A percentile compares a stretch with the other conserved stretches of the same genome.
phyloP scores from a whole-genome alignment of 2,329 filamentous ascomycete genomes.

The Stagonosporopsis chrysanthemi region DNA sequence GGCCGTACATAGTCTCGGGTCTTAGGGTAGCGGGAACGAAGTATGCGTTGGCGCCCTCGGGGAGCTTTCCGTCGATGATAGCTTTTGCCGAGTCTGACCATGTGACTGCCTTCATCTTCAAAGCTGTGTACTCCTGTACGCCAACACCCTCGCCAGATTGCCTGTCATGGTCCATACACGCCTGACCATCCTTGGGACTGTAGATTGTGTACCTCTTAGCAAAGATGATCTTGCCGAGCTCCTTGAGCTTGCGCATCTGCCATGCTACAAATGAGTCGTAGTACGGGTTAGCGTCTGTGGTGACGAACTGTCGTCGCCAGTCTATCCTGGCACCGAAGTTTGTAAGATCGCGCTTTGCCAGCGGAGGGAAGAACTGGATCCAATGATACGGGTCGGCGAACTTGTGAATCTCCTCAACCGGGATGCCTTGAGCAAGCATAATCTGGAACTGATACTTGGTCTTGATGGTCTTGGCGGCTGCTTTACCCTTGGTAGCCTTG shows the following conservation, averaged over 20 bases:
- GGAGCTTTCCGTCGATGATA: slow-evolving; percentile 77
- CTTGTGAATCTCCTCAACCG: slow-evolving; percentile 85
- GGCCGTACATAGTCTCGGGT: slow-evolving; percentile 98
- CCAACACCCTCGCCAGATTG: slow-evolving; percentile 81
- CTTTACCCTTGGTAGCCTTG: slow-evolving; percentile 78
- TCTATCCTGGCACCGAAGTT: slow-evolving; percentile 88
- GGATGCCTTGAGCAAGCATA: slow-evolving; percentile 89
- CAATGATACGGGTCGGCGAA: slow-evolving; percentile 93
- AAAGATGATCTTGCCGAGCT: slow-evolving; percentile 91
- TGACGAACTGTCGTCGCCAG: slow-evolving; percentile 92
- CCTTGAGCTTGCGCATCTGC: slow-evolving; percentile 94
- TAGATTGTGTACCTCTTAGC: slow-evolving; percentile 91
- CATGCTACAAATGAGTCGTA: slow-evolving; percentile 95
- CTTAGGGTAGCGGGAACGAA: slow-evolving; percentile 91
- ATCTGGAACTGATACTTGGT: slow-evolving; percentile 97
- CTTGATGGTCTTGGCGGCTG: slow-evolving; percentile 85
- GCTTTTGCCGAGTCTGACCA: slow-evolving; percentile 82
- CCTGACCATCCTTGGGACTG: slow-evolving; percentile 85
- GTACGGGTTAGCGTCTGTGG: slow-evolving; percentile 95
- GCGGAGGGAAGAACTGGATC: slow-evolving; percentile 90
- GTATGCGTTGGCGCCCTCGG: slow-evolving; percentile 80
- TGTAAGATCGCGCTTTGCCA: slow-evolving; percentile 79
- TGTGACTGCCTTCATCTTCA: slow-evolving; percentile 90
- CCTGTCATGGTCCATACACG: slow-evolving; percentile 87
- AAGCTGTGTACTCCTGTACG: slow-evolving; percentile 88